These are phyloP conservation scores for Pseudogymnoascus sp. DNA, from an alignment of 2,329 filamentous ascomycete genomes.

Conservation along the genomic window DNA sequence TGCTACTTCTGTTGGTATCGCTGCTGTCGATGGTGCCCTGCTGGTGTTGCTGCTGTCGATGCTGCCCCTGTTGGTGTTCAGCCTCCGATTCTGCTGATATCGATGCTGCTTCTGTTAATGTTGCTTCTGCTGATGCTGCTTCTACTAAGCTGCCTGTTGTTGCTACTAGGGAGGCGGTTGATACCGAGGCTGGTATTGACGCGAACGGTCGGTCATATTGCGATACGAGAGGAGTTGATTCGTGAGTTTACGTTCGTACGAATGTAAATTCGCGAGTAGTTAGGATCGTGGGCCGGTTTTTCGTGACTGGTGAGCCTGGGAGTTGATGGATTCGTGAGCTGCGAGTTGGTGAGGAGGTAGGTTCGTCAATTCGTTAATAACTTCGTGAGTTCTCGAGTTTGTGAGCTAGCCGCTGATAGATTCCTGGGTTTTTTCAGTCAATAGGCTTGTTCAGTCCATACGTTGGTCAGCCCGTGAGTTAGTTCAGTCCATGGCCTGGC, in stretches of 20 bases:
- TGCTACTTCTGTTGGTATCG: neutral
- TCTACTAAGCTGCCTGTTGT: neutral
- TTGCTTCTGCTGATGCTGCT: neutral
- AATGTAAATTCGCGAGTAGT: neutral
- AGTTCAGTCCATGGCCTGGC: neutral
- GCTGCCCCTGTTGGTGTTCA: neutral
- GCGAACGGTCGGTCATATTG: neutral
- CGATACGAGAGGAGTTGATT: neutral
- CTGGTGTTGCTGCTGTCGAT: neutral
- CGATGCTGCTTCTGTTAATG: neutral
- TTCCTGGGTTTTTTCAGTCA: neutral
- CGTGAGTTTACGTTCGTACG: neutral
- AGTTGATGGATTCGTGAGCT: neutral
- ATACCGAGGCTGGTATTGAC: neutral
- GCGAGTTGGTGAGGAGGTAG: neutral
- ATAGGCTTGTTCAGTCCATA: neutral
- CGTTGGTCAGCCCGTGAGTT: neutral
- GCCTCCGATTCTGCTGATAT: no score
- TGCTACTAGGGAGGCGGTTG: neutral
- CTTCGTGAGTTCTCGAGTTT: neutral
- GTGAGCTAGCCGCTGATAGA: neutral
- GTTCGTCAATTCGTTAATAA: neutral
- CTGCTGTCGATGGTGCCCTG: no score
- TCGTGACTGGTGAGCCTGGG: no score
- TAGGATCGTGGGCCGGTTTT: neutral